Evolutionary conservation across 768 basidiomycete genomes (phyloP).

Genomic region (Leucogyrophana mollusca): DNA sequence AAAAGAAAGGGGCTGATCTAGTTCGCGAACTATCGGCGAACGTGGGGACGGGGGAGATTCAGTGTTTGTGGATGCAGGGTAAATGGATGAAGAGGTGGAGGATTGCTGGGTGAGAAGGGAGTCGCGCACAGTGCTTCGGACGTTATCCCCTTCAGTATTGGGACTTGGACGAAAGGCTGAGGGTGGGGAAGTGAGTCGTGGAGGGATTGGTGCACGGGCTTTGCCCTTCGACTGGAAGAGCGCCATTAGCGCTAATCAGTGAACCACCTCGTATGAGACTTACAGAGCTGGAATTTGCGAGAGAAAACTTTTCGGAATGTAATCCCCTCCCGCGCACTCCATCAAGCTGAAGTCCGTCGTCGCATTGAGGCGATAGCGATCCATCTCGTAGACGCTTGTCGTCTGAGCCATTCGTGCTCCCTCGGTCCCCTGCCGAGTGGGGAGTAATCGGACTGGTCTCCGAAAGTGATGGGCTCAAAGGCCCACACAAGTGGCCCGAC

Average conservation of each 20-base stretch:
- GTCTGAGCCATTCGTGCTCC: no score
- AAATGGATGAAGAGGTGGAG: constrained; percentile 71
- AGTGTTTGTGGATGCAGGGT: constrained; percentile 68
- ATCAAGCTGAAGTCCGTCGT: neutral
- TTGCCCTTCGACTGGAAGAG: constrained; percentile 32
- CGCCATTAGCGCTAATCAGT: neutral
- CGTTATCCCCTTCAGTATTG: constrained; percentile 27
- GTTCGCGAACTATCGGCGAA: constrained; percentile 46
- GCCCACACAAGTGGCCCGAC: no score
- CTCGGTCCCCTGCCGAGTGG: constrained; percentile 3
- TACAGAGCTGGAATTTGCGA: constrained; percentile 15
- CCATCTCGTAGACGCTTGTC: no score
- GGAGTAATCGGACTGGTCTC: constrained; percentile 6
- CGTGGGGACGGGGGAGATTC: constrained; percentile 65
- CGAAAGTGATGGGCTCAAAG: no score
- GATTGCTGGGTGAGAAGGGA: constrained; percentile 63
- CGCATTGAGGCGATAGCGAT: no score
- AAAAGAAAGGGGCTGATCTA: constrained; percentile 44
- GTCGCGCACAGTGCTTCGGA: constrained; percentile 55
- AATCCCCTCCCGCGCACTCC: constrained; percentile 12
- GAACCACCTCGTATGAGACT: no score
- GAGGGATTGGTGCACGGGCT: constrained; percentile 29
- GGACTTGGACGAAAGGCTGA: constrained; percentile 29
- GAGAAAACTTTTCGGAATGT: constrained; percentile 10
- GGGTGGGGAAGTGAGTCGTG: constrained; percentile 34